Percentiles rank a stretch among this genome's conserved stretches.
Conservation (phyloP, 805 yeast species). For the Yamadazyma laniorum region DNA sequence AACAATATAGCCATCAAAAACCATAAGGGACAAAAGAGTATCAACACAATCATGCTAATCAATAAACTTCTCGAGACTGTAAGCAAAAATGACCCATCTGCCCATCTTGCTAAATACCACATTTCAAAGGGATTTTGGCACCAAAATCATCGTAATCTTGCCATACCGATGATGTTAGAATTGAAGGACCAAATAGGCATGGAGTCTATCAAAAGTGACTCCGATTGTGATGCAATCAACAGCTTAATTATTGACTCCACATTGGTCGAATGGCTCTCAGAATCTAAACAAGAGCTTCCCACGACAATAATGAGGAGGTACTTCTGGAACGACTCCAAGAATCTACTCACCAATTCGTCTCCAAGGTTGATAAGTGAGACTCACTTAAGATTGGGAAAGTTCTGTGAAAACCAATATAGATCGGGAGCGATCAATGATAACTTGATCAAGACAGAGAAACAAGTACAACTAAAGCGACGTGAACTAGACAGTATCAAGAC, state of each 20-base stretch:
- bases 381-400: slow-evolving; percentile 51
- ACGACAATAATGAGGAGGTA: slow-evolving; percentile 55
- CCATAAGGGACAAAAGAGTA: slow-evolving; percentile 46
- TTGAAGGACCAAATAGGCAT: slow-evolving; percentile 7
- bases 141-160: slow-evolving; percentile 52
- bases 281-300: slow-evolving; percentile 67
- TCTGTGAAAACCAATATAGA: slow-evolving; percentile 66
- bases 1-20: slow-evolving; percentile 39
- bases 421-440: slow-evolving; percentile 44
- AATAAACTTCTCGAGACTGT: slow-evolving; percentile 32
- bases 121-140: slow-evolving; percentile 67
- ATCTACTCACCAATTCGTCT: background rate
- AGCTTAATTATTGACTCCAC: slow-evolving; percentile 31
- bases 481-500: slow-evolving; percentile 52
- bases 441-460: slow-evolving; percentile 37
- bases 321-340: slow-evolving; percentile 31
- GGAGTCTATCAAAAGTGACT: background rate
- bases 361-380: slow-evolving; percentile 3
- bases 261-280: slow-evolving; percentile 69
- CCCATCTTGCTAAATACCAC: slow-evolving; percentile 38
- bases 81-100: slow-evolving; percentile 9
- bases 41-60: slow-evolving; percentile 48
- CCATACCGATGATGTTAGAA: slow-evolving; percentile 53
- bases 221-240: slow-evolving; percentile 18
- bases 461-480: slow-evolving; percentile 39